Base-by-base conservation (phyloP, 2,329 filamentous ascomycete species). In the Lasiodiplodia sp. region DNA sequence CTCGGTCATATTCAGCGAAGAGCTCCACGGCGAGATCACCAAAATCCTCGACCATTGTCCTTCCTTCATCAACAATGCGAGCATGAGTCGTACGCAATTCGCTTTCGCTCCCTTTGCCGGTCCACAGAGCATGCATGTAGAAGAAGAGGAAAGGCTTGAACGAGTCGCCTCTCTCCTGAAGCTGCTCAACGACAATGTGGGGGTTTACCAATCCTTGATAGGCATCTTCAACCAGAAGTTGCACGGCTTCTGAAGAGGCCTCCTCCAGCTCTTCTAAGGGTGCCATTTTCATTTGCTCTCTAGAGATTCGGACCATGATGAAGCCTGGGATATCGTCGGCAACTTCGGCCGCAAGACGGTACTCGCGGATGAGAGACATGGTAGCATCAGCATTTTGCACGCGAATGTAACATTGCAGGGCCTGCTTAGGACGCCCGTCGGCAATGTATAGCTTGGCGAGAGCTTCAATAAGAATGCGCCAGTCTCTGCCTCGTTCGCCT, bases 301-400 rank as follows among this genome's bases (percentile, higher is more conserved):
- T 87, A 0, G 92, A 89, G 2, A 99, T 92, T n/a, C 94, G 89
- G 65, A 99, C 87, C 71, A 93, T 87, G 67, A 99, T 91, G 73
- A 99, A 92, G 44, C 92, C 91, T 4, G 94, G 90, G 44, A 99
- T 94, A 77, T 99, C 94, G 74, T 97, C 94, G 0, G 89, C 88
- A 14, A 98, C 90, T 1, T 93, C 91, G 74, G 97, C 94, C 0
- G 96, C 90, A n/a, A 99, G 86, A 77, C 97, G 94, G 74, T 93
- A 91, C 49, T 97, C 92, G 70, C 90, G 88, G 74, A 99, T 96
- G 69, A 99, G 82, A 14, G 87, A 84, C 87, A 99, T 95, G 0
- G 93, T 92, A 11, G 92, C 91, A 76, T 98, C 94, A 0, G 94
- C 94, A 80, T 99, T 93, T 76, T 97, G 94, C 3, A 98, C 87